These are phyloP conservation scores for Fusarium sublunatum DNA, from an alignment of 2,329 filamentous ascomycete genomes.

Conservation along the genomic window DNA sequence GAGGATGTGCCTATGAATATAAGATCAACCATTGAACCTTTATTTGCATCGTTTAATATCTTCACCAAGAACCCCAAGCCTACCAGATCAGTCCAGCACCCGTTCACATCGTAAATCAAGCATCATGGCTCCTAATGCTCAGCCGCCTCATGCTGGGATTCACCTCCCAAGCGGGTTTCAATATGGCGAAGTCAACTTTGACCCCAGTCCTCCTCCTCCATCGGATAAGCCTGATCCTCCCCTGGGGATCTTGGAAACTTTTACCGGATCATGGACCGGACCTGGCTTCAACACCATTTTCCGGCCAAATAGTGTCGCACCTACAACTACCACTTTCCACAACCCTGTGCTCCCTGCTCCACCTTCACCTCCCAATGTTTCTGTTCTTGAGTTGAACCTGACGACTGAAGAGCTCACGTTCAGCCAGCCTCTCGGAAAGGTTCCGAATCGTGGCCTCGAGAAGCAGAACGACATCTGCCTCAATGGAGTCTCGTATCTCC, in stretches of 20 bases:
- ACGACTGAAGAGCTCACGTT: neutral
- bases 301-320: slow-evolving; percentile 3
- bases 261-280: slow-evolving; percentile 6
- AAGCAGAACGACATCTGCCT: slow-evolving; percentile 13
- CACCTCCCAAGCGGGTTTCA: slow-evolving; percentile 4
- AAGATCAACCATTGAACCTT: neutral
- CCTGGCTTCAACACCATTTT: slow-evolving; percentile 20
- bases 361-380: slow-evolving; percentile 10
- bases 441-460: slow-evolving; percentile 9
- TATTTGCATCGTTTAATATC: no score
- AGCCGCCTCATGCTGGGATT: slow-evolving; percentile 6
- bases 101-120: neutral
- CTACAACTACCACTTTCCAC: slow-evolving; percentile 4
- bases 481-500: slow-evolving; percentile 13
- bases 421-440: neutral
- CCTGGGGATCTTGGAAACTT: slow-evolving; percentile 6
- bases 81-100: fast-evolving
- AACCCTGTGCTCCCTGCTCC: slow-evolving; percentile 12
- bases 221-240: slow-evolving; percentile 1
- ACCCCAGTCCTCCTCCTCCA: neutral
- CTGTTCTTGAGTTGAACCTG: slow-evolving; percentile 9
- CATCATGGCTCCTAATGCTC: neutral
- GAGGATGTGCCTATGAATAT: neutral
- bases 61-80: neutral
- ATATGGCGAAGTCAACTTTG: slow-evolving; percentile 15